Evolutionary conservation across 2,329 filamentous ascomycete genomes (phyloP).

Genomic region (Phialophora tarda): DNA sequence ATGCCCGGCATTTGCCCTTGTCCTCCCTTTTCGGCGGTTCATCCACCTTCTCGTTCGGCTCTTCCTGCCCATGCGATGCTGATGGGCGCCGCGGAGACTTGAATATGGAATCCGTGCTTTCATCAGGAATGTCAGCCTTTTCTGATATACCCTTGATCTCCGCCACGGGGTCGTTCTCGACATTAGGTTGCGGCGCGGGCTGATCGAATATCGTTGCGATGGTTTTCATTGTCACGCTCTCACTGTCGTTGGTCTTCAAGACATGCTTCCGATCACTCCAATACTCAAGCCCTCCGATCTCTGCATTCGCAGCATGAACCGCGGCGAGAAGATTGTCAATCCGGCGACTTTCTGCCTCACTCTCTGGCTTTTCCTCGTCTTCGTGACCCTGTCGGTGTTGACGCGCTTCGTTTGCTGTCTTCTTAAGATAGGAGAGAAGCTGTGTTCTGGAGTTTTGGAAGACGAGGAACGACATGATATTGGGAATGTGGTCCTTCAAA

Average conservation of each 20-base stretch:
- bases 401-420: constrained; percentile 63
- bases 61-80: neutral
- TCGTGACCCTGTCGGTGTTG: constrained; percentile 57
- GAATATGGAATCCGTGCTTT: constrained; percentile 25
- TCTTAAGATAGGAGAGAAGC: constrained; percentile 72
- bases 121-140: constrained; percentile 49
- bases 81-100: neutral
- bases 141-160: constrained; percentile 69
- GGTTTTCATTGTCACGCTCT: constrained; percentile 26
- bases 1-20: constrained; percentile 30
- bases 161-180: constrained; percentile 36
- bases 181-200: constrained; percentile 23
- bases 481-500: constrained; percentile 76
- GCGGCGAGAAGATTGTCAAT: constrained; percentile 75
- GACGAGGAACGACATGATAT: constrained; percentile 83
- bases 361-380: constrained; percentile 49
- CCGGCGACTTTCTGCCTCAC: constrained; percentile 55
- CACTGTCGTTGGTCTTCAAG: constrained; percentile 35
- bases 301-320: constrained; percentile 75
- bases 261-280: constrained; percentile 72
- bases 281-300: constrained; percentile 80
- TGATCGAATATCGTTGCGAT: constrained; percentile 36
- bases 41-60: constrained; percentile 22
- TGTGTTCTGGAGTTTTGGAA: constrained; percentile 86
- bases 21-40: constrained; percentile 24